Evolutionary conservation across 169 alveolate genomes (phyloP).

Genomic region (Pseudocohnilembus persalinus): DNA sequence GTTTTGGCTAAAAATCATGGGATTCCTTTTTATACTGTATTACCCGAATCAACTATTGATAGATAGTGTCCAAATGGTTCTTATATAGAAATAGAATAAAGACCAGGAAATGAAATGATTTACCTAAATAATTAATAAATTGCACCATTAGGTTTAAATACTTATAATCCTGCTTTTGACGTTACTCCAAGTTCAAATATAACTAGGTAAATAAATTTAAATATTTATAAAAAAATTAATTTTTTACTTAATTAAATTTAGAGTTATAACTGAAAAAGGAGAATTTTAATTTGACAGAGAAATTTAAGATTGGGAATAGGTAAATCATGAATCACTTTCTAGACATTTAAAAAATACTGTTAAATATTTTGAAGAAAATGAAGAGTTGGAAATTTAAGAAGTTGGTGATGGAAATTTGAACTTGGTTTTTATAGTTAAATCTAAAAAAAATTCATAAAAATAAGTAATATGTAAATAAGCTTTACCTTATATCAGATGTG

Average conservation of each 20-base stretch:
- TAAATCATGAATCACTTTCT: background rate
- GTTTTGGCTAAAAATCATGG: conserved; percentile 15
- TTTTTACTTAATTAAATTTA: conserved; percentile 1
- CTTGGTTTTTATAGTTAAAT: conserved; percentile 7
- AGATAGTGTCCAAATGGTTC: background rate
- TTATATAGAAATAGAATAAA: conserved; percentile 9
- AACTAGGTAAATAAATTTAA: background rate
- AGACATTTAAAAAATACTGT: background rate
- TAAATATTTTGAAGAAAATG: background rate
- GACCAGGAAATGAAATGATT: conserved; percentile 14
- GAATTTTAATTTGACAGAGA: conserved; percentile 19
- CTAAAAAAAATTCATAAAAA: background rate
- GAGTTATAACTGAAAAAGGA: conserved; percentile 1
- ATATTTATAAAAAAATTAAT: background rate
- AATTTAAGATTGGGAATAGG: conserved; percentile 7
- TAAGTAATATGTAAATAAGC: conserved; percentile 14
- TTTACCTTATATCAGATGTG: conserved; percentile 12
- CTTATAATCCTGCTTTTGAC: conserved; percentile 24
- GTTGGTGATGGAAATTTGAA: conserved; percentile 27
- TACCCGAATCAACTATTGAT: conserved; percentile 9
- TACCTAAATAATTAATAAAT: background rate
- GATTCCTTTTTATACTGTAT: conserved; percentile 9
- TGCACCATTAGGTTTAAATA: conserved; percentile 12
- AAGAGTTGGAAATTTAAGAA: conserved; percentile 4
- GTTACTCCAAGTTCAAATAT: conserved; percentile 7